phyloP scores from a whole-genome alignment of 495 filamentous ascomycete genomes.

The Amniculicola lignicola region DNA sequence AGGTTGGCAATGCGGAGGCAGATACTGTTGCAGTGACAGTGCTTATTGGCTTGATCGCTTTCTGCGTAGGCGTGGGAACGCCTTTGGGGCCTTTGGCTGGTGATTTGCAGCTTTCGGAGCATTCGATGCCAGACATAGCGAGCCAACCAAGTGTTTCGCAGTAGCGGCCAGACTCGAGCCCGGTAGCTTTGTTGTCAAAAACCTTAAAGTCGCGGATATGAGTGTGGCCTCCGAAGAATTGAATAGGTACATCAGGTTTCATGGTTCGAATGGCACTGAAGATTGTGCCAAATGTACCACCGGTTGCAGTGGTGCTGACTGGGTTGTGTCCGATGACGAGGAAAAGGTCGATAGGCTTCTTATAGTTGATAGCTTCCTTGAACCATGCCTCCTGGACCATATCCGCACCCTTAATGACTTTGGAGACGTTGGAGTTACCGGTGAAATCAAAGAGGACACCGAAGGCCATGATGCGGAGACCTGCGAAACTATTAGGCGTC shows the following conservation, averaged over 20 bases:
- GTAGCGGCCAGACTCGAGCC: constrained; percentile 71
- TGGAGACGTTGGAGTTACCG: constrained; percentile 81
- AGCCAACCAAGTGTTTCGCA: constrained; percentile 53
- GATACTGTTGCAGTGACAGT: constrained; percentile 24
- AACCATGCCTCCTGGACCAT: constrained; percentile 87
- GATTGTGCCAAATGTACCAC: constrained; percentile 61
- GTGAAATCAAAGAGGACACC: constrained; percentile 94
- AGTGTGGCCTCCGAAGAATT: constrained; percentile 88
- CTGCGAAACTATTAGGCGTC: constrained; percentile 48
- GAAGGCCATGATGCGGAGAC: constrained; percentile 77
- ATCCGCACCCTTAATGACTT: constrained; percentile 71
- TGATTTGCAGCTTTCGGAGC: constrained; percentile 35
- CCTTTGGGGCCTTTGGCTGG: constrained; percentile 41
- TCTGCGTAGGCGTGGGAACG: constrained; percentile 48
- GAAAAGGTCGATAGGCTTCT: constrained; percentile 74
- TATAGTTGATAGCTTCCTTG: constrained; percentile 72
- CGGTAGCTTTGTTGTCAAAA: constrained; percentile 78
- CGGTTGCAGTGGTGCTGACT: constrained; percentile 63
- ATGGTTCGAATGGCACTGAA: constrained; percentile 72
- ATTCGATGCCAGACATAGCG: constrained; percentile 43
- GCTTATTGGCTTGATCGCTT: constrained; percentile 36
- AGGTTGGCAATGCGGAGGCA: constrained; percentile 12
- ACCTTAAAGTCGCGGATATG: constrained; percentile 82
- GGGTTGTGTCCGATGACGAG: constrained; percentile 84
- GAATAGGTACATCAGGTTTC: constrained; percentile 78